Base-by-base conservation (phyloP, 495 filamentous ascomycete genomes). In the Rusavskia elegans region DNA sequence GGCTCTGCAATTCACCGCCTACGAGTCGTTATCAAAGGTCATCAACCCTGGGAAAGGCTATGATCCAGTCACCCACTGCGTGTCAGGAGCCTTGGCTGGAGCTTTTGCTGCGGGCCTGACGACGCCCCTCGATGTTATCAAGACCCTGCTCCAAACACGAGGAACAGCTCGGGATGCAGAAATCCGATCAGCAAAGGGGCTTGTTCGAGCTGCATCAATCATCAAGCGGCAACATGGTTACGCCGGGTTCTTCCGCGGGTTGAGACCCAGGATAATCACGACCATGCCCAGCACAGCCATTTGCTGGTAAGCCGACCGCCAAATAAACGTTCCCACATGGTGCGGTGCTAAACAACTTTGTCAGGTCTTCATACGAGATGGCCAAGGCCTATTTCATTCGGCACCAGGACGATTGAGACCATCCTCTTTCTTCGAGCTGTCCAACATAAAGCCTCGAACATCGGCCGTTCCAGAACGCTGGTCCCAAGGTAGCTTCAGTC, bases 221-320 rank as follows among this genome's bases (percentile, higher is more conserved):
- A 82, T 99, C 61, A 84, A 86, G 66, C 72, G 79, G 56, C 79
- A 85, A 59, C 88, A 95, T 60, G 92, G 92, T 48, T 77, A 82
- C 59, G 70, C 69, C 50, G 92, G 92, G 8, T 99, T 96, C 69
- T 87, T 95, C 62, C 88, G 89, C 57, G 92, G 92, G 20, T 76
- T 95, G 63, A 77, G 85, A 58, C 93, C 92, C 48, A 76, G 92
- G 52, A 85, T 99, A 36, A 79, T 99, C 55, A 95, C 90, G 2
- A 93, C 92, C 10, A 96, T 96, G 87, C 92, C 92, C 21, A 95
- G 89, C 67, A 97, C 92, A 35, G 92, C 92, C 5, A 99, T 99
- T 60, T 99, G 92, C 73, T 99, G 92, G 90, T 89, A 76, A 54
- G 87, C 76, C 45, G 71, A 72, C 59, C 32, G 35, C 45, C 2